Evolutionary conservation across 306 rosid genomes (phyloP), one percentile per base, ranked within the genome.

Genomic region (Medicago arabica): DNA sequence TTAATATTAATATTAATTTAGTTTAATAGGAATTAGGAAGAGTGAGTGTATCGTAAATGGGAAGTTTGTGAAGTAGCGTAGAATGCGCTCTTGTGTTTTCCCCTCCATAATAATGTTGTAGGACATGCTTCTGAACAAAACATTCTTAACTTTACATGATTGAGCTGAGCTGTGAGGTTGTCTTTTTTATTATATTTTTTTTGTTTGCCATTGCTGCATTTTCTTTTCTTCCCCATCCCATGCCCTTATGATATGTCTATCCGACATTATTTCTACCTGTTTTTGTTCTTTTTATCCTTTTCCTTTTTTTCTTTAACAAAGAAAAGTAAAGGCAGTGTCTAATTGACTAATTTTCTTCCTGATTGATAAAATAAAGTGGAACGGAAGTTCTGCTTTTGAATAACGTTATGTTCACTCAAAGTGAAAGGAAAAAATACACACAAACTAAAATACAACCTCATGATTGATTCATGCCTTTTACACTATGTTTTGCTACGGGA

Each of bases 141-240:
- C 91, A 91, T 89, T 91, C 89, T 77, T 75, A 47, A 82, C 78
- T 81, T 78, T 8, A 31, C 10, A 61, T 34, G 18, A 61, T 31
- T 61, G 14, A 34, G 19, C 15, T 61, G 14, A 34, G 19, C 9
- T 47, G 31, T 36, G 63, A 63, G 25, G 62, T 41, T 63, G 54
- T 49, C 28, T 28, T 69, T 69, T 38, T 76, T 54, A 21, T n/a
- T 47, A 58, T 28, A 28, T 28, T 3, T 58, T 75, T 38, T 78
- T 74, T 12, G 11, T 57, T 51, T 15, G 3, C 28, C 21, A 54
- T 76, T 76, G 62, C 13, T 67, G 21, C 63, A 63, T 63, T 69
- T 7, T 4, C 23, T 63, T 69, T 7, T 4, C 23, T 38, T 41
- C 19, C 47, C 54, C 36, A 58, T 69, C 19, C 25, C 72, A 66